These are phyloP conservation scores for Drechmeria coniospora DNA, from an alignment of 2,329 filamentous ascomycete genomes.

Conservation along the genomic window DNA sequence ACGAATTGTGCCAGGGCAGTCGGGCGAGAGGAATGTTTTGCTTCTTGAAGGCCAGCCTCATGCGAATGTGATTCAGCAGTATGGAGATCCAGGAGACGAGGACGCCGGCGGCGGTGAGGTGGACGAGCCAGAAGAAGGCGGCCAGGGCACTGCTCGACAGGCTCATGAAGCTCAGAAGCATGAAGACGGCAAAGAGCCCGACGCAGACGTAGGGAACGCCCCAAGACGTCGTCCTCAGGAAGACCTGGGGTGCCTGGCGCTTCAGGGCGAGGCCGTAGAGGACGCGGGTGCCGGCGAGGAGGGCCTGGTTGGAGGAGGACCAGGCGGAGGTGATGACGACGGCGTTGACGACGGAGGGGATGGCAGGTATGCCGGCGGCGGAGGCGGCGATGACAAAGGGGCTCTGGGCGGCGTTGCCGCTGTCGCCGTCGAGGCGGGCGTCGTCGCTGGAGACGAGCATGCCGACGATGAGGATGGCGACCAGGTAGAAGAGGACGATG, in stretches of 20 bases:
- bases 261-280: constrained; percentile 53
- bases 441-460: constrained; percentile 46
- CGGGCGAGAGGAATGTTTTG: constrained; percentile 34
- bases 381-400: constrained; percentile 60
- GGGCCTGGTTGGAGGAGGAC: constrained; percentile 43
- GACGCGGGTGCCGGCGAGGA: constrained; percentile 53
- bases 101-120: constrained; percentile 45
- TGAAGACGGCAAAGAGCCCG: constrained; percentile 34
- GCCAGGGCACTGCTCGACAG: constrained; percentile 41
- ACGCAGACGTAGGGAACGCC: constrained; percentile 49
- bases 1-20: constrained; percentile 48
- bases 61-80: constrained; percentile 41
- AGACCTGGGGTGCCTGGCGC: constrained; percentile 47
- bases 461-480: constrained; percentile 55
- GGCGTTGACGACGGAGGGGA: constrained; percentile 62
- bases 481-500: constrained; percentile 46
- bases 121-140: constrained; percentile 51
- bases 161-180: constrained; percentile 42
- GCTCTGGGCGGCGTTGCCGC: constrained; percentile 30
- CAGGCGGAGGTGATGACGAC: constrained; percentile 56
- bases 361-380: constrained; percentile 48
- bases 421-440: constrained; percentile 32
- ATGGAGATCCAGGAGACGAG: constrained; percentile 48
- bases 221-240: constrained; percentile 42
- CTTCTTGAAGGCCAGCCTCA: constrained; percentile 35